These are phyloP conservation scores for Rhodocollybia butyracea DNA, from an alignment of 768 basidiomycete genomes.

Conservation along the genomic window DNA sequence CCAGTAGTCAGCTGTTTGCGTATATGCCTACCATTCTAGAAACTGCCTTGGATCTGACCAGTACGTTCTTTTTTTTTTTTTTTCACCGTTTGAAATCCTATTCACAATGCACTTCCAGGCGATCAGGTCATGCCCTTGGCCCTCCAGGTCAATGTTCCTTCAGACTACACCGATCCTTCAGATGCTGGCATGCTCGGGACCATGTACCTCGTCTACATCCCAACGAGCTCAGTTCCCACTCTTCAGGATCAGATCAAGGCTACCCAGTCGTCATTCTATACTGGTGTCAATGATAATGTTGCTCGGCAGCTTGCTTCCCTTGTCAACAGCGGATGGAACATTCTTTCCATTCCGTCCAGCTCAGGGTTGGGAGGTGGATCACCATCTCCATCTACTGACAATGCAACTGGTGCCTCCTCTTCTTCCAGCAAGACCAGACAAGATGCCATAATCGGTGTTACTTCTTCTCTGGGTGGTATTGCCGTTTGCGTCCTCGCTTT, in stretches of 20 bases:
- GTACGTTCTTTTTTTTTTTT: conserved; percentile 21
- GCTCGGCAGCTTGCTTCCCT: conserved; percentile 57
- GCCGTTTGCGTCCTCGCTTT: conserved; percentile 69
- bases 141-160: conserved; percentile 29
- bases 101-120: conserved; percentile 13
- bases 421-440: conserved; percentile 51
- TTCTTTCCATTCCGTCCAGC: conserved; percentile 42
- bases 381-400: conserved; percentile 17
- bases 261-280: conserved; percentile 29
- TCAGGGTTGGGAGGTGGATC: conserved; percentile 16
- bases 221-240: conserved; percentile 33
- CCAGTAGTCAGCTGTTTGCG: conserved; percentile 76
- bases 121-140: conserved; percentile 33
- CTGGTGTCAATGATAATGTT: conserved; percentile 38
- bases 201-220: conserved; percentile 51
- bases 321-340: conserved; percentile 65
- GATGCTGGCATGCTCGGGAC: conserved; percentile 44
- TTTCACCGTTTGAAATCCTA: conserved; percentile 8
- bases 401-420: conserved; percentile 24
- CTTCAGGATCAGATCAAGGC: conserved; percentile 49
- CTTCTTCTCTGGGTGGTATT: conserved; percentile 76
- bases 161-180: conserved; percentile 30
- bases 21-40: conserved; percentile 50
- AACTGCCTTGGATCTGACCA: conserved; percentile 26
- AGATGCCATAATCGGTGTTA: conserved; percentile 90